Base-by-base conservation (phyloP, 352 stramenopile genomes). In the Globisporangium nodosum region DNA sequence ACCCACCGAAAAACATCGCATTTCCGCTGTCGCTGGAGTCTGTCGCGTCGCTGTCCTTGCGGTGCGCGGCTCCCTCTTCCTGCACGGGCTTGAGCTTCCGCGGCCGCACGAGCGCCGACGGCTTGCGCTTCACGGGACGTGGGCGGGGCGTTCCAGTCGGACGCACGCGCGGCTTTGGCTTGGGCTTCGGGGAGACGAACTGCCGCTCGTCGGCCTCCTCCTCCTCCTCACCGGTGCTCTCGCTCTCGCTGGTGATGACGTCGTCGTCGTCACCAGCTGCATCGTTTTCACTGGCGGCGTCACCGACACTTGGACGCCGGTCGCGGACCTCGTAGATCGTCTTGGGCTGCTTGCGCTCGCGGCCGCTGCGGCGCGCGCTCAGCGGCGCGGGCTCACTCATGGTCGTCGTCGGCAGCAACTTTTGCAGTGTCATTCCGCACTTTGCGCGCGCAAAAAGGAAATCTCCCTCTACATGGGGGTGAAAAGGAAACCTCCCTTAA, bases 321-420 rank as follows among this genome's bases (percentile, higher is more conserved):
- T 88, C 75, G 52, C 82, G 71, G 52, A 90, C 78, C 56, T 86
- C 71, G 66, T 91, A 94, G 30, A 94, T 75, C 18, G 63, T 55
- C 63, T 78, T 87, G 31, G 84, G 84, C 68, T 77, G 79, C 52
- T 71, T 82, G 20, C 82, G 78, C 64, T 80, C 66, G 21, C 84
- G 84, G 30, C 69, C 82, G 58, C 81, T 79, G 47, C 84, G 78
- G 15, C 84, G 80, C 47, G 64, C 55, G 56, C 53, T 73, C 69
- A 84, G 11, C 18, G n/a, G n/a, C n/a, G 21, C 3, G 18, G 7
- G n/a, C n/a, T 85, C 13, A 39, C 60, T 18, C 31, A 42, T 46
- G 15, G 13, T 1, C 33, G 33, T 47, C 13, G 18, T 46, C 43
- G 20, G 12, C 43, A 6, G 9, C 45, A 49, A 49, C 45, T 49